Percentiles rank a stretch among this genome's conserved stretches.
These are phyloP conservation scores for Spergularia azorica DNA, from an alignment of 179 eudicot genomes.

Conservation along the genomic window DNA sequence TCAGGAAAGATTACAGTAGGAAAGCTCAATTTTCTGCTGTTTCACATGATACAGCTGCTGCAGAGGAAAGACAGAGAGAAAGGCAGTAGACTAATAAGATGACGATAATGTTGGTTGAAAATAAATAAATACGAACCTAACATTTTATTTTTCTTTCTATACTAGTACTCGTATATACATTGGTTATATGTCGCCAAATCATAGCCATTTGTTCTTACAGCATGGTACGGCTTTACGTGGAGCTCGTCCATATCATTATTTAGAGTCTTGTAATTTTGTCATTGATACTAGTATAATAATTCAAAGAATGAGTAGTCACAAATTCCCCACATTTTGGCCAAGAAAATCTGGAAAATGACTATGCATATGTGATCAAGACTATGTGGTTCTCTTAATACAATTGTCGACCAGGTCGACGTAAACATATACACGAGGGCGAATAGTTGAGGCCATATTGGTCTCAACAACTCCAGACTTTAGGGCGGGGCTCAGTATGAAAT, in stretches of 20 bases:
- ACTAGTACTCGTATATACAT: not conserved
- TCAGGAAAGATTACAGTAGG: not conserved
- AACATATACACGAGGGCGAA: no score
- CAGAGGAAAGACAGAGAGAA: not conserved
- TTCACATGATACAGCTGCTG: not conserved
- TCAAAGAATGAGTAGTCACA: not conserved
- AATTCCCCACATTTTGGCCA: not conserved
- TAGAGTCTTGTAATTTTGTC: slow-evolving; percentile 1
- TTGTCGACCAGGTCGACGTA: no score
- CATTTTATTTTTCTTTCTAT: not conserved
- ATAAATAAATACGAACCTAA: slow-evolving; percentile 30
- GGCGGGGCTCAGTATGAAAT: no score
- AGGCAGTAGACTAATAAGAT: slow-evolving; percentile 19
- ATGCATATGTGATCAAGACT: no score
- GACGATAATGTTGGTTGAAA: slow-evolving; percentile 32
- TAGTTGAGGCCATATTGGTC: no score
- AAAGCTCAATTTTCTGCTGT: not conserved
- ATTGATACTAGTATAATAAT: not conserved
- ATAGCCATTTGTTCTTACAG: slow-evolving; percentile 29
- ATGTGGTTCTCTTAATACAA: no score
- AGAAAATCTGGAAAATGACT: not conserved
- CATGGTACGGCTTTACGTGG: slow-evolving; percentile 28
- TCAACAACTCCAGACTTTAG: no score
- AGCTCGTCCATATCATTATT: slow-evolving; percentile 22
- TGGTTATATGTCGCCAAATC: slow-evolving; percentile 29